Base-by-base conservation (phyloP, 352 stramenopile species). In the Phytophthora pluvialis region DNA sequence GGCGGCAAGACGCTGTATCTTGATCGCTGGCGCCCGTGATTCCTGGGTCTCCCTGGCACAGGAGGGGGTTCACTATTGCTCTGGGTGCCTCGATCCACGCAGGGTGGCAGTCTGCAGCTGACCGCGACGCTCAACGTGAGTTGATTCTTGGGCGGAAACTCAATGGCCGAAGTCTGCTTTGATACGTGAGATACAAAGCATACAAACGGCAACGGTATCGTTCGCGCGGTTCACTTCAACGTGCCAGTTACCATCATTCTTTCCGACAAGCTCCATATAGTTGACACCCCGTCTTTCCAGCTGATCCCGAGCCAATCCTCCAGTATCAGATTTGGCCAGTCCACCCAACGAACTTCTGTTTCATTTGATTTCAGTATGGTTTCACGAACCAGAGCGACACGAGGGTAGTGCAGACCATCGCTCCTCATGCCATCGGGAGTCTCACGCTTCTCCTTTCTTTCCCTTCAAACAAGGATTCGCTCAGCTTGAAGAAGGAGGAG, bases 1-100 rank as follows among this genome's bases (percentile, higher is more conserved):
- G 64, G 60, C 33, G 60, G 69, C 6, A 78, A 76, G 40, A 78
- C 62, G 9, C 33, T 78, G 46, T 78, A 78, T 48, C 31, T 78
- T 21, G 71, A 78, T 47, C 67, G 71, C 2, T 78, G 67, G 71
- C 67, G 71, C 40, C 67, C 63, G 1, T 62, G 64, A 21, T 67
- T 73, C 25, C 32, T 75, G 5, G 56, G 45, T 4, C 28, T 78
- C 3, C 64, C 67, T 11, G 67, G 62, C 26, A 70, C 70, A 2
- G 64, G 62, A n/a, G 70, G 70, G 3, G 70, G 67, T 3, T 77
- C 70, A 13, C 36, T 78, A 7, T 21, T 72, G 42, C 51, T 73
- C 13, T 78, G 67, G 71, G 25, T 78, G 3, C 56, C 67, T 38
- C 61, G 53, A 21, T 58, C 62, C 0, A 60, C 52, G 5, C 50